Evolutionary conservation across 805 yeast genomes (phyloP).

Genomic region (Debaryomyces maramus): DNA sequence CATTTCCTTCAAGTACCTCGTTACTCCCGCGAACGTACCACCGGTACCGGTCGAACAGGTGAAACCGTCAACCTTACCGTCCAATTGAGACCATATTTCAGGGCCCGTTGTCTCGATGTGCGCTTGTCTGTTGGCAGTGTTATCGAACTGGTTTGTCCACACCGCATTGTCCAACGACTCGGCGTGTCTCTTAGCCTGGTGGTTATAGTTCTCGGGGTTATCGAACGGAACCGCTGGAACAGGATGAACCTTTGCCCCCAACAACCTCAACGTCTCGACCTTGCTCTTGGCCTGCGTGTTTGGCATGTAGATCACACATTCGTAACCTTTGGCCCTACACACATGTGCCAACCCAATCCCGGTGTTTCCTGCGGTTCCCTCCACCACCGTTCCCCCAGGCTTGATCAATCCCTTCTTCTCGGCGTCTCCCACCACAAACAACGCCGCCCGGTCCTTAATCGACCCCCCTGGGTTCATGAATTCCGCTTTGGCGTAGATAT

Average conservation of each 20-base stretch:
- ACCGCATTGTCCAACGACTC: conserved; percentile 74
- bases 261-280: conserved; percentile 66
- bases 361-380: conserved; percentile 96
- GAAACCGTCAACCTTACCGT: conserved; percentile 78
- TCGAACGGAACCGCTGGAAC: conserved; percentile 85
- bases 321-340: conserved; percentile 80
- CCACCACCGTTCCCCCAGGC: conserved; percentile 86
- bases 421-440: conserved; percentile 74
- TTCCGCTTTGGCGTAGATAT: conserved; percentile 83
- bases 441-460: conserved; percentile 88
- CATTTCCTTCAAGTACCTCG: conserved; percentile 72
- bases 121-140: conserved; percentile 82
- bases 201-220: conserved; percentile 83
- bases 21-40: conserved; percentile 85
- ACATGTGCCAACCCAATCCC: conserved; percentile 87
- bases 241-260: conserved; percentile 86
- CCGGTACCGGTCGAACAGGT: conserved; percentile 94
- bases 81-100: conserved; percentile 84
- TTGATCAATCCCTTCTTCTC: conserved; percentile 61
- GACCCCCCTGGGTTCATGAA: conserved; percentile 94
- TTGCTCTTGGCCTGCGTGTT: conserved; percentile 82
- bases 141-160: conserved; percentile 93
- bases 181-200: conserved; percentile 84
- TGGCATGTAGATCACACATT: conserved; percentile 87
- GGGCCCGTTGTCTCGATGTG: conserved; percentile 92